phyloP scores from a whole-genome alignment of 2,329 filamentous ascomycete genomes.

The Aspergillus clavatus region DNA sequence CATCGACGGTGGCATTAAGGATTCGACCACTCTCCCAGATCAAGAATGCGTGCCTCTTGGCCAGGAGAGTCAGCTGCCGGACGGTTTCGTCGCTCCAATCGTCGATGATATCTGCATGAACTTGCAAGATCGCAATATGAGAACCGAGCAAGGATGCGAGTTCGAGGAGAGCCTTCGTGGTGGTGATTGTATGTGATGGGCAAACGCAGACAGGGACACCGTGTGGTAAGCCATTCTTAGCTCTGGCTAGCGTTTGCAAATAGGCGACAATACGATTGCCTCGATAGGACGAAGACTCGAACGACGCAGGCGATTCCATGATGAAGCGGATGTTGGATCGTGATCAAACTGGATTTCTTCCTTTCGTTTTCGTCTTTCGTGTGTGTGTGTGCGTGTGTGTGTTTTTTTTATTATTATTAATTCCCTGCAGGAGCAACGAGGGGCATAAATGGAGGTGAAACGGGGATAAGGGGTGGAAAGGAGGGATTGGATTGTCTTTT shows the following conservation, averaged over 20 bases:
- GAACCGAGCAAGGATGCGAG: constrained; percentile 57
- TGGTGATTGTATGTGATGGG: constrained; percentile 55
- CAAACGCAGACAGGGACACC: constrained; percentile 41
- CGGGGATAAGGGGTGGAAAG: no score
- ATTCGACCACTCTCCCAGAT: constrained; percentile 41
- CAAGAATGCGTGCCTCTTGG: constrained; percentile 36
- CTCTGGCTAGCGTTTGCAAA: constrained; percentile 28
- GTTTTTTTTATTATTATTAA: no score
- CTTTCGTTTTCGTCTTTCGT: no score
- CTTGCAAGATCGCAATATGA: constrained; percentile 57
- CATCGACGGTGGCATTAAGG: constrained; percentile 33
- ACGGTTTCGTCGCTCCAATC: constrained; percentile 57
- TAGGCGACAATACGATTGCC: constrained; percentile 36
- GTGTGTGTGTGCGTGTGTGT: no score
- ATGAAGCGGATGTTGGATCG: constrained; percentile 1
- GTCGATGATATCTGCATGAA: constrained; percentile 58
- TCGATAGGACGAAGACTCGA: constrained; percentile 18
- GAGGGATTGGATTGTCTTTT: no score
- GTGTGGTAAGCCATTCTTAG: constrained; percentile 36
- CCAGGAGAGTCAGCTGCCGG: constrained; percentile 29
- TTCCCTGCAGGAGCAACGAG: background rate
- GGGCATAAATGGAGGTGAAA: background rate
- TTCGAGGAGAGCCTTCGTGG: constrained; percentile 50
- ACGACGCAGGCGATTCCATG: constrained; percentile 14
- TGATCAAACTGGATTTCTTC: background rate